A percentile compares a stretch with the other conserved stretches of the same genome.
Conservation (phyloP, 495 filamentous ascomycete genomes). For the Tuber indicum region DNA sequence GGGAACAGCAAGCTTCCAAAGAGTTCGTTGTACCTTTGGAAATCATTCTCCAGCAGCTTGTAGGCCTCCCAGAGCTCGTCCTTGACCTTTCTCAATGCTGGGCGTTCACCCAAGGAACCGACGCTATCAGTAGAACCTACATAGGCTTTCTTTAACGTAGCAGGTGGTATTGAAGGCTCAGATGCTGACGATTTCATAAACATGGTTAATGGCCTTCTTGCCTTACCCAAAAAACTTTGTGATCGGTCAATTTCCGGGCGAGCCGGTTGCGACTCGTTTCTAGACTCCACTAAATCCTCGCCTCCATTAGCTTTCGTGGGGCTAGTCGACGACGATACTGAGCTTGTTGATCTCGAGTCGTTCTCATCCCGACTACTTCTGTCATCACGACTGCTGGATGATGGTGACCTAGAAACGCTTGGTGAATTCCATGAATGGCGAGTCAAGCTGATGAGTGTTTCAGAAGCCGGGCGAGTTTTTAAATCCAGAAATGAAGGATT, state of each 20-base stretch:
- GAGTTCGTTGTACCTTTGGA: slow-evolving; percentile 53
- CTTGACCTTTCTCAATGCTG: slow-evolving; percentile 42
- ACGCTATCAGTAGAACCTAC: slow-evolving; percentile 10
- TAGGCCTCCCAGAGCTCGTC: slow-evolving; percentile 91
- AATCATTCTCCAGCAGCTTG: slow-evolving; percentile 73
- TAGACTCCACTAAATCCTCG: slow-evolving; percentile 14
- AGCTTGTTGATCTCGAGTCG: slow-evolving; percentile 37
- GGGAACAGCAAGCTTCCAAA: background rate
- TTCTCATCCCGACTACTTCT: slow-evolving; percentile 37
- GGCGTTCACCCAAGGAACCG: slow-evolving; percentile 26
- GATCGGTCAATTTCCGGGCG: slow-evolving; percentile 14
- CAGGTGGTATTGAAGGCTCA: slow-evolving; percentile 31
- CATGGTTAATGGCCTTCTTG: slow-evolving; percentile 31
- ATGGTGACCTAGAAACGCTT: slow-evolving; percentile 40
- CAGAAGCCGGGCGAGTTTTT: slow-evolving; percentile 24
- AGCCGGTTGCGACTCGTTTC: slow-evolving; percentile 7
- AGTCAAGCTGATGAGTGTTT: slow-evolving; percentile 24
- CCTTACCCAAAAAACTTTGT: slow-evolving; percentile 21
- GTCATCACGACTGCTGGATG: slow-evolving; percentile 38
- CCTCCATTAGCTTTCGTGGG: slow-evolving; percentile 22
- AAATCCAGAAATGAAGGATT: slow-evolving; percentile 26
- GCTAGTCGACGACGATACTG: slow-evolving; percentile 31
- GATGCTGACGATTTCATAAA: slow-evolving; percentile 36
- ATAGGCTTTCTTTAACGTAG: slow-evolving; percentile 7
- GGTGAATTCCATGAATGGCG: slow-evolving; percentile 38